Percentiles rank a stretch among this genome's conserved stretches.
These are phyloP conservation scores for Yarrowia yakushimensis DNA, from an alignment of 805 yeast genomes.

Conservation along the genomic window DNA sequence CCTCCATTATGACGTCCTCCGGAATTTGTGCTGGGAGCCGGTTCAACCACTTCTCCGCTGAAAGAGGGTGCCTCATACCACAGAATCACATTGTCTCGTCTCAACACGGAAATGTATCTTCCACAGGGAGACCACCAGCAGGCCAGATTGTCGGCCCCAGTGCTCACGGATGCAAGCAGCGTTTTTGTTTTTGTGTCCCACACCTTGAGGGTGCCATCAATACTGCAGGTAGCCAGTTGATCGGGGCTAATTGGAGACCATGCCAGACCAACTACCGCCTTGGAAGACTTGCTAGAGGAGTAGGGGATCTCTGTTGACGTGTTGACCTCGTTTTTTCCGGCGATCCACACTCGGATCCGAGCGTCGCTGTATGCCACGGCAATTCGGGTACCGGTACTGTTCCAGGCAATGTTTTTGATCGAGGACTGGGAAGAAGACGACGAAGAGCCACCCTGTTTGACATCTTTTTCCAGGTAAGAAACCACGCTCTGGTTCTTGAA, in stretches of 20 bases:
- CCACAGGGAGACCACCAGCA: conserved; percentile 49
- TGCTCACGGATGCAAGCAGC: conserved; percentile 37
- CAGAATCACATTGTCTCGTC: conserved; percentile 12
- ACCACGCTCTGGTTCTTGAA: conserved; percentile 1
- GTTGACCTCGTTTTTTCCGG: conserved; percentile 39
- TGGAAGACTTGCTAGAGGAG: conserved; percentile 40
- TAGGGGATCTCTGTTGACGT: conserved; percentile 36
- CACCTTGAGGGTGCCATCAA: conserved; percentile 46
- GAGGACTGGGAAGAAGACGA: not conserved
- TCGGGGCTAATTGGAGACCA: conserved; percentile 52
- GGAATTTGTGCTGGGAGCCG: not conserved
- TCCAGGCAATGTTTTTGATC: conserved; percentile 33
- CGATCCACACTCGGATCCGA: conserved; percentile 38
- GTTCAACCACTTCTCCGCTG: conserved; percentile 32
- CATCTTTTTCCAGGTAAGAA: conserved; percentile 20
- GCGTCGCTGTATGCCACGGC: conserved; percentile 36
- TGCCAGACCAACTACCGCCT: conserved; percentile 42
- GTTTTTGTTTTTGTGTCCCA: conserved; percentile 46
- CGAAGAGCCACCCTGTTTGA: not conserved
- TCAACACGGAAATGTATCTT: conserved; percentile 41
- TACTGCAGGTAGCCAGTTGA: conserved; percentile 48
- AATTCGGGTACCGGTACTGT: conserved; percentile 35
- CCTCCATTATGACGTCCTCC: not conserved
- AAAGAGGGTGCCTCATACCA: conserved; percentile 36
- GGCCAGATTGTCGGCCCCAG: conserved; percentile 29